phyloP scores from a whole-genome alignment of 2,329 filamentous ascomycete species.

The Fusarium sp. region DNA sequence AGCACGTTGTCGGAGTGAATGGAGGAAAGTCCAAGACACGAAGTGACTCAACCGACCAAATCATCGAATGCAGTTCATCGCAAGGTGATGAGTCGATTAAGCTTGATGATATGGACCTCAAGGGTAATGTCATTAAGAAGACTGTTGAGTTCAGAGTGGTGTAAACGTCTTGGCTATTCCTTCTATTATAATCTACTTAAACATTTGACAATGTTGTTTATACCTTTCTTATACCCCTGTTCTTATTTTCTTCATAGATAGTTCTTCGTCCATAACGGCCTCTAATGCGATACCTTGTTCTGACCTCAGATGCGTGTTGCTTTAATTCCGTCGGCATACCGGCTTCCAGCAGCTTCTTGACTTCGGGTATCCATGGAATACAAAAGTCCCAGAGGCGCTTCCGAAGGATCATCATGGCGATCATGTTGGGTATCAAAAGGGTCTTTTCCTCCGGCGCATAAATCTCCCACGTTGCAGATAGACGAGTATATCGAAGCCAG shows the following conservation, averaged over 20 bases:
- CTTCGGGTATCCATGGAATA: neutral
- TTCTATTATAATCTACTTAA: neutral
- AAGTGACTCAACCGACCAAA: constrained; percentile 34
- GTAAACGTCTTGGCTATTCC: neutral
- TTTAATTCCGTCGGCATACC: neutral
- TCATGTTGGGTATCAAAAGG: neutral
- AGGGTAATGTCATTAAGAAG: constrained; percentile 39
- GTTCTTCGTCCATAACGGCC: neutral
- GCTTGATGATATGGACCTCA: constrained; percentile 34
- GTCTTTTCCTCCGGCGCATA: neutral
- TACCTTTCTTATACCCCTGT: neutral
- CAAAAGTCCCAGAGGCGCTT: neutral
- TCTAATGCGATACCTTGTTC: neutral
- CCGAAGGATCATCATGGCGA: neutral
- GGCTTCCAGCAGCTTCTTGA: neutral
- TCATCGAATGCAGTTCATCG: constrained; percentile 26
- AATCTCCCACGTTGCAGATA: neutral
- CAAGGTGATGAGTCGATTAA: constrained; percentile 26
- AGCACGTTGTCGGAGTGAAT: constrained; percentile 23
- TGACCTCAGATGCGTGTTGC: neutral
- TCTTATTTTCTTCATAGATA: neutral
- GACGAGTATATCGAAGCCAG: neutral
- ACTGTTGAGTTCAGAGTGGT: constrained; percentile 37
- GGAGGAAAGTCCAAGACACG: constrained; percentile 21
- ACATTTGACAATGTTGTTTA: neutral